Evolutionary conservation across 2,329 filamentous ascomycete genomes (phyloP).

Genomic region (Venturia asperata): DNA sequence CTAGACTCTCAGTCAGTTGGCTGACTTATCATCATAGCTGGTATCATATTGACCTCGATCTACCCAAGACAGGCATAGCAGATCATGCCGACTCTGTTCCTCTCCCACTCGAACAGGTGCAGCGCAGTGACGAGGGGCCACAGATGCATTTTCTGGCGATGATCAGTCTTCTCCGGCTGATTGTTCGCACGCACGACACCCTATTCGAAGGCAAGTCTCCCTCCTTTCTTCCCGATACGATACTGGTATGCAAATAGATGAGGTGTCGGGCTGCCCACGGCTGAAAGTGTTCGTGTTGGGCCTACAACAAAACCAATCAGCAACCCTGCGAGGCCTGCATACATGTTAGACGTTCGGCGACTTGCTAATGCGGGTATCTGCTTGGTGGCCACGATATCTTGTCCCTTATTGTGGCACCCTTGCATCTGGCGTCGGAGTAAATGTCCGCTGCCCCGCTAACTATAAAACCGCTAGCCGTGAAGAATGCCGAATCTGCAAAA

Average conservation of each 20-base stretch:
- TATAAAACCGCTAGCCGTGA: slow-evolving; percentile 21
- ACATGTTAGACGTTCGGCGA: not conserved
- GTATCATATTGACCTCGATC: slow-evolving; percentile 52
- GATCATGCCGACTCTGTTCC: slow-evolving; percentile 48
- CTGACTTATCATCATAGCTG: slow-evolving; percentile 35
- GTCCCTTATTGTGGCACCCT: slow-evolving; percentile 6
- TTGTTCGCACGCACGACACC: slow-evolving; percentile 46
- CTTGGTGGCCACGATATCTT: slow-evolving; percentile 11
- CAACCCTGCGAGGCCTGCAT: not conserved
- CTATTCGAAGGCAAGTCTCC: slow-evolving; percentile 46
- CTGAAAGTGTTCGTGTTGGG: not conserved
- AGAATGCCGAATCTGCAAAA: slow-evolving; percentile 25
- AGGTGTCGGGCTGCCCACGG: not conserved
- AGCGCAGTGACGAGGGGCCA: slow-evolving; percentile 30
- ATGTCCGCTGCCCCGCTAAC: slow-evolving; percentile 2
- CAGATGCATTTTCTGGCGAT: slow-evolving; percentile 55
- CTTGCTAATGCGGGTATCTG: not conserved
- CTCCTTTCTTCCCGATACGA: not conserved
- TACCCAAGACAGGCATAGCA: slow-evolving; percentile 50
- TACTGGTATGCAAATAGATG: not conserved
- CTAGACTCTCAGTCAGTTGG: slow-evolving; percentile 13
- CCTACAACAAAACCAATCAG: not conserved
- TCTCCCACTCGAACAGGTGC: slow-evolving; percentile 37
- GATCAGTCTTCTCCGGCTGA: slow-evolving; percentile 49
- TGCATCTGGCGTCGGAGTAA: slow-evolving; percentile 10